phyloP scores from a whole-genome alignment of 2,329 filamentous ascomycete species.

The Aspergillus hortae region DNA sequence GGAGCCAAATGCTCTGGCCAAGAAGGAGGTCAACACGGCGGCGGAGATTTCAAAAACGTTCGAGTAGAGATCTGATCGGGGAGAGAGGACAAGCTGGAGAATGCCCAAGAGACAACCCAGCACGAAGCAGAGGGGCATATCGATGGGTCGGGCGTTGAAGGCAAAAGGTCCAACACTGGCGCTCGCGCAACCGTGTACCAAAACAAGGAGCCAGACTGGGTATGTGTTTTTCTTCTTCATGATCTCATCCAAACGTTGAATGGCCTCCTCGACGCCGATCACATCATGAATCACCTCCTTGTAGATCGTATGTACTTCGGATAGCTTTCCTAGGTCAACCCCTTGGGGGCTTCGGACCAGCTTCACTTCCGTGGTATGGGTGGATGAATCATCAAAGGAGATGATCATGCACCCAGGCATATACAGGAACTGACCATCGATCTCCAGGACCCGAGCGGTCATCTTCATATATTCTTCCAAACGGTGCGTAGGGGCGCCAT shows the following conservation, averaged over 20 bases:
- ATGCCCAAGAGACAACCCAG: conserved; percentile 72
- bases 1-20: conserved; percentile 66
- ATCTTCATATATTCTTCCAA: conserved; percentile 89
- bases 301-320: conserved; percentile 47
- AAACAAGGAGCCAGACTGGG: conserved; percentile 53
- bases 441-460: conserved; percentile 82
- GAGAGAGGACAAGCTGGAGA: conserved; percentile 72
- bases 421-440: conserved; percentile 87
- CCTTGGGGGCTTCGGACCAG: conserved; percentile 43
- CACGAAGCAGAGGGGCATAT: conserved; percentile 73
- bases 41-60: conserved; percentile 67
- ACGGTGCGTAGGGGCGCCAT: conserved; percentile 87
- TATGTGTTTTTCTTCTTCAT: conserved; percentile 57
- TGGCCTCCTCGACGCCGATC: conserved; percentile 47
- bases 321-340: conserved; percentile 44
- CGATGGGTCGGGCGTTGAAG: conserved; percentile 73
- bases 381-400: conserved; percentile 65
- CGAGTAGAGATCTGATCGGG: conserved; percentile 65
- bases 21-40: conserved; percentile 64
- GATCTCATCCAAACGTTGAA: conserved; percentile 50
- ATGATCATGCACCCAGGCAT: conserved; percentile 94
- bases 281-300: conserved; percentile 50
- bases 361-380: conserved; percentile 48
- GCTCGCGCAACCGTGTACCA: conserved; percentile 73
- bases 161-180: conserved; percentile 76